Percentiles rank a stretch among this genome's conserved stretches.
These are phyloP conservation scores for Oryza meyeriana DNA, from an alignment of 176 grass and related monocot species.

Conservation along the genomic window DNA sequence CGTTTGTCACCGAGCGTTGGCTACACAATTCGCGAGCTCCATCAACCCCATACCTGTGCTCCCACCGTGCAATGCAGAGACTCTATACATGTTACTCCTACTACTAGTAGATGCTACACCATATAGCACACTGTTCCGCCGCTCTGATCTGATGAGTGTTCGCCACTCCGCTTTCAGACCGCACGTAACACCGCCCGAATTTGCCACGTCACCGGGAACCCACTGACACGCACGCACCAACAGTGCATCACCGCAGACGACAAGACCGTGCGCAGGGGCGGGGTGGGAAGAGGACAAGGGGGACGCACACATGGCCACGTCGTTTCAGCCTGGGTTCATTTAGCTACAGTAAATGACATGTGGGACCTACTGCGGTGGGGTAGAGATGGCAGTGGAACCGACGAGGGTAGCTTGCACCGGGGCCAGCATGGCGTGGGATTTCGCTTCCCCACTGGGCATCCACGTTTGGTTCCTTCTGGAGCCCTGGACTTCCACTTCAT, in stretches of 20 bases:
- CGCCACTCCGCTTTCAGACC: neutral
- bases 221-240: slow-evolving; percentile 2
- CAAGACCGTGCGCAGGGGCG: neutral
- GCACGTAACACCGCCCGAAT: neutral
- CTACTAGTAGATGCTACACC: too few relatives aligned
- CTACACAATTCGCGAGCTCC: neutral
- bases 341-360: neutral
- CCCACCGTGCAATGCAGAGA: neutral
- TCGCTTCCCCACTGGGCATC: neutral
- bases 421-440: neutral
- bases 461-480: neutral
- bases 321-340: neutral
- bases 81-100: neutral
- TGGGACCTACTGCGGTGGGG: neutral
- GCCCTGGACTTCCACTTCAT: slow-evolving; percentile 3
- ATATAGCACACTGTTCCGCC: neutral
- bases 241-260: neutral
- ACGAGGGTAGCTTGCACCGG: neutral
- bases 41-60: neutral
- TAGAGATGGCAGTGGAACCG: rapidly evolving
- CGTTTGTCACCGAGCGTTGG: neutral
- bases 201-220: slow-evolving; percentile 18
- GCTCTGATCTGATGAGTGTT: neutral
- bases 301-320: neutral
- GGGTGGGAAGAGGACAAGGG: neutral